phyloP scores from a whole-genome alignment of 2,329 filamentous ascomycete species.

The Apiospora kogelbergensis region DNA sequence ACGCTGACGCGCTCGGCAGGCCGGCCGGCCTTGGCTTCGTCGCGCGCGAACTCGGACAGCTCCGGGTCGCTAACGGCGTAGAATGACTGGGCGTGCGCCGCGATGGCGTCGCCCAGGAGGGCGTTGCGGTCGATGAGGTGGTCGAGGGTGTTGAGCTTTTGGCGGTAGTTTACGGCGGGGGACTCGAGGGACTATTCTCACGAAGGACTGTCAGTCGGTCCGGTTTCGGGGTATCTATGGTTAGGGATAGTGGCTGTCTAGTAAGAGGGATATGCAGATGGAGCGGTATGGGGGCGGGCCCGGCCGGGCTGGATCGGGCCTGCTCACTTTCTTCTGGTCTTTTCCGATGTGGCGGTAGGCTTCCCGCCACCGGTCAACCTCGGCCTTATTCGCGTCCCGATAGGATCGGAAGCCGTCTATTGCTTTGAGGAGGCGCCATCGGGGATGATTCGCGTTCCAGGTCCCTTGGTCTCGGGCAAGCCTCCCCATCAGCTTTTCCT shows the following conservation, averaged over 20 bases:
- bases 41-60: slow-evolving; percentile 41
- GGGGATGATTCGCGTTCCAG: slow-evolving; percentile 37
- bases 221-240: too few species aligned
- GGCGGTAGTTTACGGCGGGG: slow-evolving; percentile 52
- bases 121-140: slow-evolving; percentile 45
- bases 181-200: slow-evolving; percentile 50
- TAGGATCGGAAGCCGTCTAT: slow-evolving; percentile 38
- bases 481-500: slow-evolving; percentile 28
- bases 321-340: slow-evolving; percentile 31
- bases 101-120: slow-evolving; percentile 44
- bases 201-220: not conserved
- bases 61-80: slow-evolving; percentile 46
- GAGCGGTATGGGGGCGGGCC: not conserved
- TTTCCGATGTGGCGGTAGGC: slow-evolving; percentile 37
- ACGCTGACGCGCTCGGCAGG: slow-evolving; percentile 47
- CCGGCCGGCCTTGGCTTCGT: slow-evolving; percentile 36
- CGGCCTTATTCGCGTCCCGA: slow-evolving; percentile 33
- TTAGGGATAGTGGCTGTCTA: too few species aligned
- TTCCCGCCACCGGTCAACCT: slow-evolving; percentile 34
- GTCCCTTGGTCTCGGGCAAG: slow-evolving; percentile 29
- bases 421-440: slow-evolving; percentile 40
- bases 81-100: slow-evolving; percentile 43
- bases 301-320: not conserved
- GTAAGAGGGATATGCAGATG: too few species aligned
- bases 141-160: slow-evolving; percentile 48